Evolutionary conservation across 805 yeast genomes (phyloP), one percentile per base, ranked within the genome.

Genomic region (Pichia thaimueangensis): DNA sequence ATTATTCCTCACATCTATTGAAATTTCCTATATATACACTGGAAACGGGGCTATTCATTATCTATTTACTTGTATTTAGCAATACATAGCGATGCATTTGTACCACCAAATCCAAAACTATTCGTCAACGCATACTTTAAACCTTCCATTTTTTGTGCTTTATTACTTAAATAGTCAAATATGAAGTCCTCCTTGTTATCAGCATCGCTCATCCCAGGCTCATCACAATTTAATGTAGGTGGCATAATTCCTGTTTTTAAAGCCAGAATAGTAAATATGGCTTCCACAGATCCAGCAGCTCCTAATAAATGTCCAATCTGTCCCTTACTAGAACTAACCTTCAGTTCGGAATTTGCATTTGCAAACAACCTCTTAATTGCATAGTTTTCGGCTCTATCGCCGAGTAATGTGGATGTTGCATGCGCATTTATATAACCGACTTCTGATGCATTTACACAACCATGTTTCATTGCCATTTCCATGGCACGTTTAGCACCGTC

Each of bases 21-120:
- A 42, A 16, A 31, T 17, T 11, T 29, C 13, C 31, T 16, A 16
- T 32, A 20, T 29, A 30, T 29, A 35, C n/a, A 35, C 30, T 34
- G 13, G 39, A 6, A 9, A 7, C n/a, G n/a, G n/a, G n/a, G n/a
- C n/a, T n/a, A n/a, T n/a, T n/a, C n/a, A 1, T 28, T 25, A 11
- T 25, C 19, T 21, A 11, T 15, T 20, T 39, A 25, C 28, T 35
- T 31, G 30, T 47, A 57, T 28, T 63, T 68, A 25, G 67, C 65
- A 49, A 81, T 74, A 34, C 80, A 70, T 2, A 93, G 55, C 2
- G 94, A 73, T 6, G 94, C 82, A 60, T 93, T 93, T 5, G 94
- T 86, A 8, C 99, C 99, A 7, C 99, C 99, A 65, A 93, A 93
- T 0, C 98, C 99, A 64, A 94, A 91, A 53, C 96, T 86, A 56